Percentiles rank a stretch among this genome's conserved stretches.
phyloP scores from a whole-genome alignment of 2,329 filamentous ascomycete species.

The Alternaria atra region DNA sequence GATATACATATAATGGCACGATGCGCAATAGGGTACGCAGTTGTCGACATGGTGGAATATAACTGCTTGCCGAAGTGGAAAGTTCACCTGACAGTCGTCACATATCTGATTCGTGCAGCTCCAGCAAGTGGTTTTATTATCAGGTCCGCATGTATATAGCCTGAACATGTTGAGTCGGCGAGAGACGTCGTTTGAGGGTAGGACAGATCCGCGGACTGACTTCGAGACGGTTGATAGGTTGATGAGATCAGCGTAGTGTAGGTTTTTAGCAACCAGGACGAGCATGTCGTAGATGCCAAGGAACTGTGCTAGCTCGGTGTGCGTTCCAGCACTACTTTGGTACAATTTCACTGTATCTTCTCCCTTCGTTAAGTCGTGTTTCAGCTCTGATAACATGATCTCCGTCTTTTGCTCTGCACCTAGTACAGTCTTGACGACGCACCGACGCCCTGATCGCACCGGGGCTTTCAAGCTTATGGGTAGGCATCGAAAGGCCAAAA shows the following conservation, averaged over 20 bases:
- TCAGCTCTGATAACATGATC: constrained; percentile 19
- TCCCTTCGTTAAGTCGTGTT: constrained; percentile 1
- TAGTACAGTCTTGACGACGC: constrained; percentile 25
- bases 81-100: constrained; percentile 19
- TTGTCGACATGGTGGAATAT: constrained; percentile 29
- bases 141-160: constrained; percentile 30
- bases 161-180: constrained; percentile 27
- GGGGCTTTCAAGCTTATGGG: constrained; percentile 25
- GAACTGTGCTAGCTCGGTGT: constrained; percentile 33
- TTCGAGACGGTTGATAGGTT: constrained; percentile 38
- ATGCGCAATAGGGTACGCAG: constrained; percentile 34
- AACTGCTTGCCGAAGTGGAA: constrained; percentile 15
- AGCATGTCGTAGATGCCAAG: constrained; percentile 44
- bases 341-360: constrained; percentile 6
- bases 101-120: constrained; percentile 35
- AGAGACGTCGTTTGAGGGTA: constrained; percentile 29
- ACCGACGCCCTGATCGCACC: constrained; percentile 27
- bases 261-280: constrained; percentile 32
- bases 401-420: constrained; percentile 21
- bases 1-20: constrained; percentile 28
- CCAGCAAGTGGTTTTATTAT: constrained; percentile 29
- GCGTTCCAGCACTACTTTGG: constrained; percentile 4
- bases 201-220: constrained; percentile 32
- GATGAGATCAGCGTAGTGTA: constrained; percentile 39
- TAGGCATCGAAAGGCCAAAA: constrained; percentile 29